These are phyloP conservation scores for Penicillium sp. DNA, from an alignment of 2,329 filamentous ascomycete species.

Conservation along the genomic window DNA sequence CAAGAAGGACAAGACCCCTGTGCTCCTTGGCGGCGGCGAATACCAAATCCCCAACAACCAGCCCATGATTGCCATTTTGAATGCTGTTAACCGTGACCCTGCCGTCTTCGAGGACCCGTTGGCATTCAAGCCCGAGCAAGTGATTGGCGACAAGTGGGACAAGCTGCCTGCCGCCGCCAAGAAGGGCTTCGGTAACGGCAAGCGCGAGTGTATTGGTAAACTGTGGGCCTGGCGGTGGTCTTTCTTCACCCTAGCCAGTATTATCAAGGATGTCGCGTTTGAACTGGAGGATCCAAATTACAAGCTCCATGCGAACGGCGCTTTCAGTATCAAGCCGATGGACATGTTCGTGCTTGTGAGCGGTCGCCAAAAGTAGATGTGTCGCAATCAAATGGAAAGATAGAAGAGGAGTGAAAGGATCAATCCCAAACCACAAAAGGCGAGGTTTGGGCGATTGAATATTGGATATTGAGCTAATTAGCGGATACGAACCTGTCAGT, in stretches of 20 bases:
- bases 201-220: conserved; percentile 69
- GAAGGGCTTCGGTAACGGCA: conserved; percentile 74
- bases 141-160: conserved; percentile 69
- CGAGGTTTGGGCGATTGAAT: neutral
- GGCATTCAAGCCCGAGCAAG: conserved; percentile 69
- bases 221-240: conserved; percentile 75
- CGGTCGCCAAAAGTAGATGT: neutral
- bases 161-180: conserved; percentile 62
- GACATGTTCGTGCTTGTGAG: conserved; percentile 9
- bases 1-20: conserved; percentile 33
- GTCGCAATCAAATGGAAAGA: neutral
- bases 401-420: neutral
- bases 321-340: conserved; percentile 19
- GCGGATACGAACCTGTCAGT: conserved; percentile 4
- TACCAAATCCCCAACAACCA: conserved; percentile 60
- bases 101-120: conserved; percentile 64
- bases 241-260: conserved; percentile 59
- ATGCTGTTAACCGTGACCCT: conserved; percentile 62
- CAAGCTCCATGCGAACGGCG: conserved; percentile 46
- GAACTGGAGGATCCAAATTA: conserved; percentile 58
- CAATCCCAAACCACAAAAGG: neutral
- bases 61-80: conserved; percentile 53
- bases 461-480: neutral
- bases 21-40: conserved; percentile 59
- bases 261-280: conserved; percentile 67